Evolutionary conservation across 768 basidiomycete species (phyloP), one percentile per base, ranked within the genome.

Genomic region (Thelephora aurantiotincta): DNA sequence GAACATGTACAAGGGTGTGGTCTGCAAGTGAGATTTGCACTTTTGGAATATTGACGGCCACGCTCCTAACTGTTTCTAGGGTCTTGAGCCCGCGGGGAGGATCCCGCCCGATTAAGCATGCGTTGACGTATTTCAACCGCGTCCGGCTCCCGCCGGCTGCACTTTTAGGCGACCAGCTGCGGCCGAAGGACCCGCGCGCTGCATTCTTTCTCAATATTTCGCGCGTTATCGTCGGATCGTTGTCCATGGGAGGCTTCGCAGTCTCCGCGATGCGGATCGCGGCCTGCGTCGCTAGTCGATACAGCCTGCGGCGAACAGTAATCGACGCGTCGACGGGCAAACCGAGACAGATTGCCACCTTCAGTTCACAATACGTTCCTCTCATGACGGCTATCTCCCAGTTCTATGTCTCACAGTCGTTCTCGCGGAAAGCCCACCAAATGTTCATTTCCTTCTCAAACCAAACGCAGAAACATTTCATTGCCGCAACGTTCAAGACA

Each of bases 291-390:
- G 70, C 68, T 1, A 74, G 72, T n/a, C 67, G 63, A 49, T 80
- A 80, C 52, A 77, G 75, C 11, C 66, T 72, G 62, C 72, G 74
- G 57, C 69, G 77, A 33, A 67, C 63, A 37, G 60, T 80, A 34
- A 30, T 30, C 5, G 26, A 30, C 26, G 26, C 26, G 9, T 30
- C 9, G 26, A 63, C 67, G 16, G 75, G 74, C 5, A 69, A 70
- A 51, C 70, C 68, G 14, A 60, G 70, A 2, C 76, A 76, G 0
- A 78, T 82, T 54, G 67, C 80, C 47, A 60, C 70, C 5, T 82
- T 82, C 64, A 69, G 77, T 20, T 81, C 80, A 0, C 80, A 82
- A 51, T 76, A 81, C 46, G 71, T 70, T 67, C 76, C 80, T 2
- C 64, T 82, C 35, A 56, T 72, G 35, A 68, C 73, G 34, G 72